Evolutionary conservation across 192 early-diverging fungal species (phyloP), one percentile per base, ranked within the genome.

Genomic region (Pilobolus umbonatus): DNA sequence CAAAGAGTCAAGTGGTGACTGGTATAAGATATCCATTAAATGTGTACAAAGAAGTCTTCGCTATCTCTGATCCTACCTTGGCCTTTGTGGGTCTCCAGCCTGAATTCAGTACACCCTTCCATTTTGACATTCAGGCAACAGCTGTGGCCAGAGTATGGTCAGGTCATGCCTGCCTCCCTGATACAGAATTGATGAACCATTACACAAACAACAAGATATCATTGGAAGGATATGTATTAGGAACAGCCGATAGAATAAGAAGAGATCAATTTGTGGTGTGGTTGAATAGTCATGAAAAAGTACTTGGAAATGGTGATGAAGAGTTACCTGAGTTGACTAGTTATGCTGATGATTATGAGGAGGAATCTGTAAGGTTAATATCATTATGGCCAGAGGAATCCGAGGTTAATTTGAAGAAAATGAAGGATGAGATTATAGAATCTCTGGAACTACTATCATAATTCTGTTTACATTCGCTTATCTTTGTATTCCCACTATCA

Each of bases 31-130:
- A 34, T 6, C 43, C 57, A 8, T n/a, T 52, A 26, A 61, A 61
- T 29, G 31, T 35, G 9, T 61, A 52, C 29, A 35, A 25, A 6
- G 29, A 43, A 4, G 21, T 59, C 4, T 65, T 65, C 40, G 39
- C 51, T n/a, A 52, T 58, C 1, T 40, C 64, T 32, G 64, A 65
- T 51, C 64, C 64, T 26, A 58, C 64, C 4, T n/a, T 65, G 10
- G 48, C 64, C 4, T 52, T 65, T 58, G 56, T 53, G 5, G 64
- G 64, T 12, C 26, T 36, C 12, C 22, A 47, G 2, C 14, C 31
- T 11, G 19, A 52, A 4, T 24, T 59, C 6, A 31, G 21, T n/a
- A 30, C 49, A 5, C 47, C 34, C 38, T 31, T 39, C 5, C 36
- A 50, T 46, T 65, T 57, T 26, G 40, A 57, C n/a, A 32, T 28